Percentiles rank a stretch among this genome's conserved stretches.
Conservation (phyloP, 164 flowering plant species). For the Liquidambar formosana region DNA sequence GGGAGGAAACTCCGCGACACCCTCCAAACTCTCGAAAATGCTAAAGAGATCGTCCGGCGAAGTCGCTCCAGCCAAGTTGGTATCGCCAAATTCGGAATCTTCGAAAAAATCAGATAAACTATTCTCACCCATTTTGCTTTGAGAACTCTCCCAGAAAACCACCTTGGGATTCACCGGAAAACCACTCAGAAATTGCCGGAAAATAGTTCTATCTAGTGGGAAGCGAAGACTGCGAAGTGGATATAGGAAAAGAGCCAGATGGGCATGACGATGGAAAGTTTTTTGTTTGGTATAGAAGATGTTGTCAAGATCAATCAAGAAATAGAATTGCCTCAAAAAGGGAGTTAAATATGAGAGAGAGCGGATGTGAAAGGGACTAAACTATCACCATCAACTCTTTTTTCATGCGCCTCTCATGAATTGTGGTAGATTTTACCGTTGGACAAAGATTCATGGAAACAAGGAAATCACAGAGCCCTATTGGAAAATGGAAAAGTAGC, state of each 20-base stretch:
- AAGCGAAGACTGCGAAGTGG: not conserved
- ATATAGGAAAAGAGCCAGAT: not conserved
- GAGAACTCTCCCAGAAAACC: not conserved
- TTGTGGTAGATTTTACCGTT: not conserved
- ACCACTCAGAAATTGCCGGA: not conserved
- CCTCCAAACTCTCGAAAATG: conserved; percentile 59
- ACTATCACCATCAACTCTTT: conserved; percentile 40
- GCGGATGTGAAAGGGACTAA: conserved; percentile 39
- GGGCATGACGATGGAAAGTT: not conserved
- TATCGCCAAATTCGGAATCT: conserved; percentile 34
- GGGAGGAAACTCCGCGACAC: conserved; percentile 29
- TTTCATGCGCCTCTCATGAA: not conserved
- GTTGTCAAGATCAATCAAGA: conserved; percentile 29
- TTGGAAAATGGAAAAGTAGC: not conserved
- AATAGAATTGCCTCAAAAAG: not conserved
- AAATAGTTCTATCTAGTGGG: too few species aligned
- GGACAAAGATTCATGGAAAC: not conserved
- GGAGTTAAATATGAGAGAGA: conserved; percentile 7
- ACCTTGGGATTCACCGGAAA: not conserved
- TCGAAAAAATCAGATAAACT: conserved; percentile 43
- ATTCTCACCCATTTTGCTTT: conserved; percentile 29
- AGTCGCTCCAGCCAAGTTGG: conserved; percentile 31
- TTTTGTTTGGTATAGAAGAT: not conserved
- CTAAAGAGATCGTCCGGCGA: conserved; percentile 65
- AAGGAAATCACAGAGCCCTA: conserved; percentile 1